These are phyloP conservation scores for Phytopythium delawarense DNA, from an alignment of 352 stramenopile species.

Conservation along the genomic window DNA sequence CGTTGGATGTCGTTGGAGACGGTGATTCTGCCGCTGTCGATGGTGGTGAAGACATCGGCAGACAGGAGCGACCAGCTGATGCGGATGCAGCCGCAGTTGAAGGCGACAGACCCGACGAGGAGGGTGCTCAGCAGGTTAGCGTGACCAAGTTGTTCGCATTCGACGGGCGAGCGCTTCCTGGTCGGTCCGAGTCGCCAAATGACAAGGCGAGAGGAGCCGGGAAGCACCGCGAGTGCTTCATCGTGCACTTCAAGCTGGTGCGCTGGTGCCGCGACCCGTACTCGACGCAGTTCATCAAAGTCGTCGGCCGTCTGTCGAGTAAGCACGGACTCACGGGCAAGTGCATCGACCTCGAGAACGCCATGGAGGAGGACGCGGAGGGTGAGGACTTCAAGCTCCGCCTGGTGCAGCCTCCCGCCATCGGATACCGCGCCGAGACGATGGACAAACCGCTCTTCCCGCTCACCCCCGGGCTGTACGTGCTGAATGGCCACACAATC, in stretches of 20 bases:
- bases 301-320: constrained; percentile 13
- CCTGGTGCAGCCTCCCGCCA: constrained; percentile 1
- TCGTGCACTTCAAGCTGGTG: constrained; percentile 47
- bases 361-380: constrained; percentile 14
- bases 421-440: constrained; percentile 14
- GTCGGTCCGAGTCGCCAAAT: constrained; percentile 7
- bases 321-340: constrained; percentile 12
- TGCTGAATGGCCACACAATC: constrained; percentile 51
- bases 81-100: constrained; percentile 2
- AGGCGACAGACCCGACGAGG: background rate
- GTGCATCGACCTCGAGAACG: constrained; percentile 11
- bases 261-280: constrained; percentile 25
- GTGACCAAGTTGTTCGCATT: constrained; percentile 19
- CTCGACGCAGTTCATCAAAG: constrained; percentile 15
- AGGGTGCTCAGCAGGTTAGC: background rate
- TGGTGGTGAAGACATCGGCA: constrained; percentile 5
- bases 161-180: constrained; percentile 27
- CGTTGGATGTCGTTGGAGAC: background rate
- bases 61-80: background rate
- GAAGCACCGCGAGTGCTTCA: constrained; percentile 15
- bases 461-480: constrained; percentile 47
- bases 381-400: constrained; percentile 26
- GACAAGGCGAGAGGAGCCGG: background rate
- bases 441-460: constrained; percentile 29
- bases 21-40: background rate